Conservation (phyloP, 2,329 filamentous ascomycete species). For the Alternaria arbusti region DNA sequence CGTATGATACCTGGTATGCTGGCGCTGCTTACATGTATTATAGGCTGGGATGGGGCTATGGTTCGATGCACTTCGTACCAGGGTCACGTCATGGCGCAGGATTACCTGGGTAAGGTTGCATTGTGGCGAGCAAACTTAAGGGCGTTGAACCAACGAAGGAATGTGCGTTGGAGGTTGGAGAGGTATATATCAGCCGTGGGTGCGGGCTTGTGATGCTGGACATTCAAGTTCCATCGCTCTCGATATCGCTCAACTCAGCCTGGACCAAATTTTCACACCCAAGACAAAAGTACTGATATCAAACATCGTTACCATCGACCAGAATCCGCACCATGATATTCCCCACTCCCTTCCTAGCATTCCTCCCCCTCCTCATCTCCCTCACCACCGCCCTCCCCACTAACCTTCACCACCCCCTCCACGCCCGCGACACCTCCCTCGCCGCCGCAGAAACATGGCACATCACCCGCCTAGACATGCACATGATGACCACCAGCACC, state of each 20-base stretch:
- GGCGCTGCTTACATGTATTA: not conserved
- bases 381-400: not conserved
- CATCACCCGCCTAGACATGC: constrained; percentile 30
- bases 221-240: not conserved
- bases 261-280: not conserved
- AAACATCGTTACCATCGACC: not conserved
- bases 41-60: not conserved
- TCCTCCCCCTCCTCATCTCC: not conserved
- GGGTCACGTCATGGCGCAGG: not conserved
- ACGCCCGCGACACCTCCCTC: not conserved
- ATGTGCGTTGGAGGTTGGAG: not conserved
- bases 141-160: not conserved
- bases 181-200: not conserved
- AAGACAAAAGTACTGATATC: not conserved
- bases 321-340: not conserved
- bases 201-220: not conserved
- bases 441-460: constrained; percentile 17
- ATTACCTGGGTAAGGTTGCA: not conserved
- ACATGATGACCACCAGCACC: constrained; percentile 35
- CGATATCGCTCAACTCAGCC: not conserved
- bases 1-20: not conserved
- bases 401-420: not conserved
- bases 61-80: not conserved
- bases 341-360: not conserved
- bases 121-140: not conserved